These are phyloP conservation scores for Hypocrella siamensis DNA, from an alignment of 2,329 filamentous ascomycete species.

Conservation along the genomic window DNA sequence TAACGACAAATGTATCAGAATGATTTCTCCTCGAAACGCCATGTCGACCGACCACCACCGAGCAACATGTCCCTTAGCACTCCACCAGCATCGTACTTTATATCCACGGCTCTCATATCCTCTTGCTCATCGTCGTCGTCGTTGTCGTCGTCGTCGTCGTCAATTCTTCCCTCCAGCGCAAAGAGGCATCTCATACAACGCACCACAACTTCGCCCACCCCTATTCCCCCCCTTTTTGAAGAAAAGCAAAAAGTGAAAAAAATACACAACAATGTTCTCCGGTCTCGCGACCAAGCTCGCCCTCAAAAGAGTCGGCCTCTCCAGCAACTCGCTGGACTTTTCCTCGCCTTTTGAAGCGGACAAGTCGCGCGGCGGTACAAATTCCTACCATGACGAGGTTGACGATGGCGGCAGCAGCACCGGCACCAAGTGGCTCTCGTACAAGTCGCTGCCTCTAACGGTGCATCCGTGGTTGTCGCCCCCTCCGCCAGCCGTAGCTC, in stretches of 20 bases:
- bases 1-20: no score
- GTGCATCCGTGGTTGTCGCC: slow-evolving; percentile 38
- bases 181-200: no score
- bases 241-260: no score
- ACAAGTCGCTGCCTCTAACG: slow-evolving; percentile 32
- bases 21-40: no score
- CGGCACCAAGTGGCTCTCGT: slow-evolving; percentile 27
- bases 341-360: background rate
- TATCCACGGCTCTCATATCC: no score
- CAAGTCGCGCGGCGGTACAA: background rate
- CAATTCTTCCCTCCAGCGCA: no score
- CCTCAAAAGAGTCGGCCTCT: background rate
- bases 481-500: slow-evolving; percentile 30
- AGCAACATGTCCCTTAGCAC: no score
- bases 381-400: slow-evolving; percentile 2
- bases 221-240: background rate
- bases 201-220: background rate
- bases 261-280: background rate
- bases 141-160: no score
- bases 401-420: slow-evolving; percentile 8
- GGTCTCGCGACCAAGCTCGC: background rate
- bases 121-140: no score
- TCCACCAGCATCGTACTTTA: no score
- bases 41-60: no score
- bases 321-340: background rate